Percentiles rank a stretch among this genome's conserved stretches.
These are phyloP conservation scores for Bipolaris gigantea DNA, from an alignment of 2,329 filamentous ascomycete genomes.

Conservation along the genomic window DNA sequence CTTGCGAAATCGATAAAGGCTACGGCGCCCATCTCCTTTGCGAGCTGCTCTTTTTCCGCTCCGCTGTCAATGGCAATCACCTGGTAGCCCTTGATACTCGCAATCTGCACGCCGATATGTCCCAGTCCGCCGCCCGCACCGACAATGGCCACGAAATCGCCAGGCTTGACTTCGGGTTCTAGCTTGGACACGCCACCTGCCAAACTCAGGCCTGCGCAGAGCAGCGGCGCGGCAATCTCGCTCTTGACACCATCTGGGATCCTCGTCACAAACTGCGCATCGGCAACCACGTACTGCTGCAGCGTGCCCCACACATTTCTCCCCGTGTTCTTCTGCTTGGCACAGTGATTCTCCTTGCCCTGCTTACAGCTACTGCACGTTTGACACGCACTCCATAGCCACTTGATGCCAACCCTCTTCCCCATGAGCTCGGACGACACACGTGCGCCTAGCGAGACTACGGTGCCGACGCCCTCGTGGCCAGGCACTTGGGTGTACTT, in stretches of 20 bases:
- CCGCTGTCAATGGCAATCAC: constrained; percentile 83
- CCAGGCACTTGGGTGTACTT: constrained; percentile 52
- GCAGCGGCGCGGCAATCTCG: constrained; percentile 42
- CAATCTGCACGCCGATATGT: constrained; percentile 77
- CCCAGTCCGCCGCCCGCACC: constrained; percentile 84
- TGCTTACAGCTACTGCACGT: constrained; percentile 42
- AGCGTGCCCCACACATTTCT: constrained; percentile 42
- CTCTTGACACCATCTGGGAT: constrained; percentile 44
- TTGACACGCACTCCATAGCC: constrained; percentile 50
- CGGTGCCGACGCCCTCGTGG: constrained; percentile 51
- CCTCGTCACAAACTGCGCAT: constrained; percentile 36
- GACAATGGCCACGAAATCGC: constrained; percentile 78
- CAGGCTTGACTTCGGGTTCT: constrained; percentile 70
- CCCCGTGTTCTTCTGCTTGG: constrained; percentile 48
- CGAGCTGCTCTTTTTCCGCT: constrained; percentile 74
- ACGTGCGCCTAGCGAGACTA: constrained; percentile 42
- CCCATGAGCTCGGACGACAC: constrained; percentile 35
- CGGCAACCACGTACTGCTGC: constrained; percentile 42
- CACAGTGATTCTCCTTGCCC: constrained; percentile 48
- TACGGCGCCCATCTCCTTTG: constrained; percentile 68
- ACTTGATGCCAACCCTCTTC: constrained; percentile 50
- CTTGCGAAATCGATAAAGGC: constrained; percentile 78
- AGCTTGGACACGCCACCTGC: constrained; percentile 85
- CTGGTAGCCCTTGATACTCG: constrained; percentile 80
- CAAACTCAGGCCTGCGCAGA: constrained; percentile 55